Base-by-base conservation (phyloP, 768 basidiomycete species). In the Phaeotremella skinneri region DNA sequence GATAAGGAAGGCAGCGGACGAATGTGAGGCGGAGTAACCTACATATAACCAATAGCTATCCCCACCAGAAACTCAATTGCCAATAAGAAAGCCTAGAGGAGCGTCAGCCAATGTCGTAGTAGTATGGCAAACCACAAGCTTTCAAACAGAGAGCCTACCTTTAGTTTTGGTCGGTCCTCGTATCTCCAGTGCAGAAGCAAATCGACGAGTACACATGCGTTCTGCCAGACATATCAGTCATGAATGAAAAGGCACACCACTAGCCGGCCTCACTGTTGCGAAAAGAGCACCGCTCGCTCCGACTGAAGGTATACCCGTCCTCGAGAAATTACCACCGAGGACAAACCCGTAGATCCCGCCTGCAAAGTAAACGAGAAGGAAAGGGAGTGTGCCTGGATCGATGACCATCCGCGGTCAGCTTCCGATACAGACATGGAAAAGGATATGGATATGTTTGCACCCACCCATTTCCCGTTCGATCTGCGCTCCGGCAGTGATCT, bases 231-330 rank as follows among this genome's bases (percentile, higher is more conserved):
- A 43, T 66, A 42, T 13, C 20, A 6, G 11, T 7, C 13, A 55
- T 14, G 20, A 23, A 21, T 43, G 43, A 47, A 20, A 20, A 7
- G n/a, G n/a, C n/a, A n/a, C n/a, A n/a, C n/a, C n/a, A n/a, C n/a
- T n/a, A 21, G 20, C 25, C 14, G 27, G n/a, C 54, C 69, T 56
- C 29, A 91, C 79, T 2, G 88, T 89, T 16, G 90, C 91, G 57
- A 94, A 92, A 55, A 97, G 88, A 0, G 93, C 91, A 4, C 94
- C 94, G 64, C 87, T 89, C 1, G 94, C 96, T 43, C 94, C 94
- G 11, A 91, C 82, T 13, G 89, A 91, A 0, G 94, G 92, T 20
- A 87, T 79, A 6, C 91, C 93, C 2, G 92, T 87, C 13, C 94
- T 79, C 11, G 90, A 82, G 72, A 98, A 98, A 77, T 96, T 97